phyloP scores from a whole-genome alignment of 495 filamentous ascomycete species.

The Xylaria acuta region DNA sequence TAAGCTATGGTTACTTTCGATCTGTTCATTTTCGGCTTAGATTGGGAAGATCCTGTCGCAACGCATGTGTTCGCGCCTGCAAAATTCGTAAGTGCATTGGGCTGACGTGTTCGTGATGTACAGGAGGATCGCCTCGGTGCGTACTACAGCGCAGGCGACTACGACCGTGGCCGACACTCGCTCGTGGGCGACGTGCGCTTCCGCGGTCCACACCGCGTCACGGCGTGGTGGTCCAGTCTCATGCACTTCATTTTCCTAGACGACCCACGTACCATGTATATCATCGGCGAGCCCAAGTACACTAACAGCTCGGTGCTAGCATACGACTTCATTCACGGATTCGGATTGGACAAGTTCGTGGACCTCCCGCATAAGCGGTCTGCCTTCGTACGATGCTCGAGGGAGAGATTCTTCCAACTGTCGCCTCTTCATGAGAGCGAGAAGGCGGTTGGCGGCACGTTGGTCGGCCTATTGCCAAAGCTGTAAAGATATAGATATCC shows the following conservation, averaged over 20 bases:
- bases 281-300: slow-evolving; percentile 71
- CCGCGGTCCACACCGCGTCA: slow-evolving; percentile 69
- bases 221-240: slow-evolving; percentile 70
- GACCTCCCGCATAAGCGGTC: slow-evolving; percentile 71
- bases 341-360: slow-evolving; percentile 68
- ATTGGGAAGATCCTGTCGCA: too few relatives aligned
- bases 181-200: slow-evolving; percentile 68
- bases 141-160: slow-evolving; percentile 67
- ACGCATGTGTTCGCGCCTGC: not conserved
- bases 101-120: slow-evolving; percentile 7
- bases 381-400: slow-evolving; percentile 63
- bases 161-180: slow-evolving; percentile 72
- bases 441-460: slow-evolving; percentile 53
- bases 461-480: slow-evolving; percentile 54
- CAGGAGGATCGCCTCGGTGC: slow-evolving; percentile 72
- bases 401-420: slow-evolving; percentile 73
- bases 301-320: slow-evolving; percentile 65
- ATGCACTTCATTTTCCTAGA: slow-evolving; percentile 77
- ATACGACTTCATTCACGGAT: slow-evolving; percentile 70
- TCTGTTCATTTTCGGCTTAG: not conserved
- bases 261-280: slow-evolving; percentile 66
- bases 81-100: not conserved
- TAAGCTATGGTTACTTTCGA: slow-evolving; percentile 34
- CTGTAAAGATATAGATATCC: slow-evolving; percentile 35
- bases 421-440: slow-evolving; percentile 63